phyloP scores from a whole-genome alignment of 2,329 filamentous ascomycete genomes.

The Aspergillus aculeatinus region DNA sequence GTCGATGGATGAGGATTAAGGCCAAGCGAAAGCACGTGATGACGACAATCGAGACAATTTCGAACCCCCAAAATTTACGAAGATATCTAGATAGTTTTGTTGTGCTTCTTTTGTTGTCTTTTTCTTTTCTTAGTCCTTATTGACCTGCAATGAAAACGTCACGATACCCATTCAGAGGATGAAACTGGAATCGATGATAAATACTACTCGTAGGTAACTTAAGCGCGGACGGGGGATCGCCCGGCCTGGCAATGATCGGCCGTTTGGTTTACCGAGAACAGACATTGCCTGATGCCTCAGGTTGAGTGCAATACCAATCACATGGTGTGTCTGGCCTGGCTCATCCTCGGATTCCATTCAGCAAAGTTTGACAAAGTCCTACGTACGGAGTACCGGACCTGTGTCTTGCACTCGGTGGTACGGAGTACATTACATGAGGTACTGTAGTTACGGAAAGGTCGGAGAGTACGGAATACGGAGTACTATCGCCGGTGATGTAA shows the following conservation, averaged over 20 bases:
- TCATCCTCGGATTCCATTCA: neutral
- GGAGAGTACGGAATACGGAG: no score
- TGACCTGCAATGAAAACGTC: conserved; percentile 20
- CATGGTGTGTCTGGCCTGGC: neutral
- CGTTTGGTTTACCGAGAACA: neutral
- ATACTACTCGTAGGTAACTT: neutral
- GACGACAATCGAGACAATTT: neutral
- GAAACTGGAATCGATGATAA: neutral
- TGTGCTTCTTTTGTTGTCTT: neutral
- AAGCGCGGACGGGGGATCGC: neutral
- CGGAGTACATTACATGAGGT: no score
- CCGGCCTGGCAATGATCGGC: conserved; percentile 1
- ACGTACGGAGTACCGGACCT: no score
- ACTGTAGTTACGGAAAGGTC: no score
- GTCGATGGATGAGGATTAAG: conserved; percentile 54
- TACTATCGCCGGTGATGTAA: no score
- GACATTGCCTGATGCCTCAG: conserved; percentile 1
- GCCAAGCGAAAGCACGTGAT: neutral
- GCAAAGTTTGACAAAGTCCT: neutral
- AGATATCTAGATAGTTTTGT: conserved; percentile 1
- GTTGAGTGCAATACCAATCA: neutral
- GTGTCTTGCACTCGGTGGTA: neutral
- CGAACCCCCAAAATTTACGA: neutral
- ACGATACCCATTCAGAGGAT: conserved; percentile 19
- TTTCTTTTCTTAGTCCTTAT: neutral